These are phyloP conservation scores for Trichoderma cornu-damae DNA, from an alignment of 2,329 filamentous ascomycete genomes.

Conservation along the genomic window DNA sequence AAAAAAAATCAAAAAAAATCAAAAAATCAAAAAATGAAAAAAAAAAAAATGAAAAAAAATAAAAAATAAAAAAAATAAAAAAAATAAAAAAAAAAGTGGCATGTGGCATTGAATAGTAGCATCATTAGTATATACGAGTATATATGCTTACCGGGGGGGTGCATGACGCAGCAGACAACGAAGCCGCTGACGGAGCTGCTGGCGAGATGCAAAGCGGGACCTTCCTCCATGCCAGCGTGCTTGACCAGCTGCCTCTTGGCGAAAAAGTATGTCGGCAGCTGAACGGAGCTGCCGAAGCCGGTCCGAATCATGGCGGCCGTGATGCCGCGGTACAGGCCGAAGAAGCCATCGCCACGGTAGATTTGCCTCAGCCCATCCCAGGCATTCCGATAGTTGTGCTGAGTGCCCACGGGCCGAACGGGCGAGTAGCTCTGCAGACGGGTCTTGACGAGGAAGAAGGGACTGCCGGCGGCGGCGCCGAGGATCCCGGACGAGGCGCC, in stretches of 20 bases:
- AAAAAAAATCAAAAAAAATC: too few relatives aligned
- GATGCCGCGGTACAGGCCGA: constrained; percentile 83
- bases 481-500: constrained; percentile 85
- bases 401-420: constrained; percentile 91
- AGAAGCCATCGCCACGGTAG: constrained; percentile 67
- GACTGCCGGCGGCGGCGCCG: constrained; percentile 86
- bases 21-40: neutral
- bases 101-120: too few relatives aligned
- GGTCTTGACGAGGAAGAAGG: constrained; percentile 98
- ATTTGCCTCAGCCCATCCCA: constrained; percentile 78
- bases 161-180: constrained; percentile 96
- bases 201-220: constrained; percentile 78
- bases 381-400: constrained; percentile 85
- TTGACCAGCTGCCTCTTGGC: constrained; percentile 80
- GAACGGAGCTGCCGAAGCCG: constrained; percentile 91
- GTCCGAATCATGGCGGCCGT: constrained; percentile 93
- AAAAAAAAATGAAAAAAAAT: neutral
- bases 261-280: constrained; percentile 97
- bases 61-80: too few relatives aligned
- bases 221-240: constrained; percentile 85
- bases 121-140: too few relatives aligned
- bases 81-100: too few relatives aligned
- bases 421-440: constrained; percentile 90
- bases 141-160: constrained; percentile 72
- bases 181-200: constrained; percentile 90